Conservation (phyloP, 1,284 basidiomycete species). For the Erythrobasidium hasegawianum region DNA sequence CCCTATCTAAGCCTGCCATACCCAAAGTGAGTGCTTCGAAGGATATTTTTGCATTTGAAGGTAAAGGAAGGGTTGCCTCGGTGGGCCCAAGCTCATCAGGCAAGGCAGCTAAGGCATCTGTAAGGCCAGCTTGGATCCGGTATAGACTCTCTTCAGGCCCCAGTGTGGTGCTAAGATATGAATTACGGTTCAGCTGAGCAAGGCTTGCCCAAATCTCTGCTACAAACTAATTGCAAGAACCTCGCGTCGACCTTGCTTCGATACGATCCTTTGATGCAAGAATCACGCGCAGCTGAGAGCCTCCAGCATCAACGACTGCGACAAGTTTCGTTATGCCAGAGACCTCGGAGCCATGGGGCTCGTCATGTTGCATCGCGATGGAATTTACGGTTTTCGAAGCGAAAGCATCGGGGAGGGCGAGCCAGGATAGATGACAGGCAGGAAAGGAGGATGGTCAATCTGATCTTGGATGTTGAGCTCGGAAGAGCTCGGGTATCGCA, state of each 20-base stretch:
- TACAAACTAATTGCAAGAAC: slow-evolving; percentile 28
- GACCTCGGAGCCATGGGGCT: no score
- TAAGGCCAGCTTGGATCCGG: slow-evolving; percentile 8
- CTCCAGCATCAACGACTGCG: slow-evolving; percentile 24
- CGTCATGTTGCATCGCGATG: no score
- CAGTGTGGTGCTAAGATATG: slow-evolving; percentile 15
- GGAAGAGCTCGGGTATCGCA: no score
- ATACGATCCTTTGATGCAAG: slow-evolving; percentile 18
- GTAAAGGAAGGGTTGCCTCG: slow-evolving; percentile 6
- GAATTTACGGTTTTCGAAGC: no score
- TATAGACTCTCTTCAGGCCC: slow-evolving; percentile 10
- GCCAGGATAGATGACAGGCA: no score
- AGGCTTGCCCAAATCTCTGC: no score
- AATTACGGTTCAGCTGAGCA: no score
- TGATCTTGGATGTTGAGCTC: no score
- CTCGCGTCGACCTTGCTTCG: slow-evolving; percentile 10
- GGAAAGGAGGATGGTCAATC: no score
- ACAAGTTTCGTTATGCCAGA: not conserved
- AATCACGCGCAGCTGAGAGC: slow-evolving; percentile 14
- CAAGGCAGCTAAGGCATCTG: slow-evolving; percentile 6
- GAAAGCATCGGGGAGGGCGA: no score
- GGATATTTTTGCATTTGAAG: not conserved
- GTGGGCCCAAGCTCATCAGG: slow-evolving; percentile 4
- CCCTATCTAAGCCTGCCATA: slow-evolving; percentile 26
- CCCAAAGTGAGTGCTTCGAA: slow-evolving; percentile 26